These are phyloP conservation scores for Tolypocladium guangdongense DNA, from an alignment of 2,329 filamentous ascomycete genomes.

Conservation along the genomic window DNA sequence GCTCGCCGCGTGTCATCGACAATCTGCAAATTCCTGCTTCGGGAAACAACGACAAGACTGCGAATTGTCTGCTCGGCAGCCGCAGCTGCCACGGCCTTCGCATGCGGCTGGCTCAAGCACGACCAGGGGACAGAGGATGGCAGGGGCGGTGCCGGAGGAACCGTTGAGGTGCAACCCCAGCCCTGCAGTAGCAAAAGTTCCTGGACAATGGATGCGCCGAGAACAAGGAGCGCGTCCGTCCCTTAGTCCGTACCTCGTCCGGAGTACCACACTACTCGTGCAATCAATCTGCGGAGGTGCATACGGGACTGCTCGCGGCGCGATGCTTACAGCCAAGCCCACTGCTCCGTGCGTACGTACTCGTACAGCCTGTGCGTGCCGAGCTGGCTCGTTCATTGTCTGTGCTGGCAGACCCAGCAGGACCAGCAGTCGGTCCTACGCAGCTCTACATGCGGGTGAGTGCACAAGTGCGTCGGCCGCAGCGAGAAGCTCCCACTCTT, in stretches of 20 bases:
- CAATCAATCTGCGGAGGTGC: neutral
- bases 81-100: neutral
- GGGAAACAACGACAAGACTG: neutral
- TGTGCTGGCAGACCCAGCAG: neutral
- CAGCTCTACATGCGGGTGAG: neutral
- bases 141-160: slow-evolving; percentile 2
- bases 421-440: neutral
- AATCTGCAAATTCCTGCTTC: neutral
- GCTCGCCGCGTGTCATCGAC: slow-evolving; percentile 1
- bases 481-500: neutral
- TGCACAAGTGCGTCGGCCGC: neutral
- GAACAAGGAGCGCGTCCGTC: slow-evolving; percentile 1
- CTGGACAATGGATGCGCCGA: slow-evolving; percentile 4
- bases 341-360: no score
- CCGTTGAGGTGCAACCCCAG: slow-evolving; percentile 8
- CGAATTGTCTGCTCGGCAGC: neutral
- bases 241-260: no score
- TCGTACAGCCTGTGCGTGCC: neutral
- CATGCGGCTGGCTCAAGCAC: neutral
- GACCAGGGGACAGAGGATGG: neutral
- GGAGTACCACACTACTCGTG: no score
- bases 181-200: slow-evolving; percentile 11
- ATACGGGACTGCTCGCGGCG: neutral
- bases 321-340: no score
- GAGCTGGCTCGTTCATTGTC: neutral